phyloP scores from a whole-genome alignment of 1,139 yeast genomes.

The Taphrina sp. region DNA sequence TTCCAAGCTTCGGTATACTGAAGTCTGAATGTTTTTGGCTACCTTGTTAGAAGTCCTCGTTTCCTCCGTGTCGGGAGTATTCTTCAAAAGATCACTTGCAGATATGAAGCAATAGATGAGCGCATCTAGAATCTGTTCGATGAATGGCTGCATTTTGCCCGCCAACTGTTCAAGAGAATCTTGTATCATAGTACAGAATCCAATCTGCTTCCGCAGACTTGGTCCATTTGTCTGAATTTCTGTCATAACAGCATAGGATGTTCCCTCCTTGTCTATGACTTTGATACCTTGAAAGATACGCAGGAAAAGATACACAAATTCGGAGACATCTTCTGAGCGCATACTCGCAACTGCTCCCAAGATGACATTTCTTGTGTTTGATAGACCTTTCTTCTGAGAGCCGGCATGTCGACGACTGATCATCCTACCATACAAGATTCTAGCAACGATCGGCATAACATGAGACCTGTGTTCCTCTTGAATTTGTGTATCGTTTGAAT shows the following conservation, averaged over 20 bases:
- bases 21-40: conserved; percentile 42
- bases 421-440: conserved; percentile 84
- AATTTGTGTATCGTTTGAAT: conserved; percentile 52
- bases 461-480: conserved; percentile 59
- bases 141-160: conserved; percentile 53
- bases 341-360: conserved; percentile 67
- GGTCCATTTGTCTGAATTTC: not conserved
- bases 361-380: conserved; percentile 74
- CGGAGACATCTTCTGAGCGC: conserved; percentile 53
- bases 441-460: conserved; percentile 69
- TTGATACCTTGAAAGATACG: conserved; percentile 51
- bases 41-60: conserved; percentile 37
- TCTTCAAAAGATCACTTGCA: conserved; percentile 46
- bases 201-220: conserved; percentile 58
- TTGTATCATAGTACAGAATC: conserved; percentile 66
- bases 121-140: conserved; percentile 58
- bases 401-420: conserved; percentile 34
- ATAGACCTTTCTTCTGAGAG: conserved; percentile 59
- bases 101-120: conserved; percentile 57
- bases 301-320: conserved; percentile 64
- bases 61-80: conserved; percentile 28
- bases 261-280: conserved; percentile 43
- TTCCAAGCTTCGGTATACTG: conserved; percentile 44
- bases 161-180: conserved; percentile 68
- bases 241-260: not conserved